Percentiles rank a stretch among this genome's conserved stretches.
phyloP scores from a whole-genome alignment of 2,329 filamentous ascomycete genomes.

The Diplocarpon rosae region DNA sequence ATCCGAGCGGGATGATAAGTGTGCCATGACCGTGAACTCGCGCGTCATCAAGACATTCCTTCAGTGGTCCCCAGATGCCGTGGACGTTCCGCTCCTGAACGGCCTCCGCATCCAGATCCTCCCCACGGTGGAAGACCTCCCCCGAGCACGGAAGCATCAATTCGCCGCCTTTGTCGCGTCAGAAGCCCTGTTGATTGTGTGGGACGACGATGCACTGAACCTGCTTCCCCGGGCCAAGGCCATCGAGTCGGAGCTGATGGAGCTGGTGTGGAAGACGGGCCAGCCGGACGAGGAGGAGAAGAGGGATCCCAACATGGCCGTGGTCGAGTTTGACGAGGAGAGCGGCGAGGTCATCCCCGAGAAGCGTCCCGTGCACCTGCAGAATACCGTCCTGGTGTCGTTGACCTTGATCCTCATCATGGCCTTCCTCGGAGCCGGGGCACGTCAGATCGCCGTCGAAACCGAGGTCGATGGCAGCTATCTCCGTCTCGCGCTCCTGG shows the following conservation, averaged over 20 bases:
- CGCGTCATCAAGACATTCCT: slow-evolving; percentile 70
- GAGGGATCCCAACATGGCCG: slow-evolving; percentile 34
- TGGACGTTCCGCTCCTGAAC: slow-evolving; percentile 66
- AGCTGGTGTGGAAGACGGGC: slow-evolving; percentile 59
- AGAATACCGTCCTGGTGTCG: slow-evolving; percentile 58
- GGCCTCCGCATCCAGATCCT: slow-evolving; percentile 68
- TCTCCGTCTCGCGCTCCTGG: slow-evolving; percentile 45
- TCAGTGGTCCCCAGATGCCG: slow-evolving; percentile 59
- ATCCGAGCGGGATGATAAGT: slow-evolving; percentile 41
- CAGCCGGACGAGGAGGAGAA: slow-evolving; percentile 45
- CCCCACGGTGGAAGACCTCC: slow-evolving; percentile 58
- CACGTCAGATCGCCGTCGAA: slow-evolving; percentile 58
- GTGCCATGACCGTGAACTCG: slow-evolving; percentile 72
- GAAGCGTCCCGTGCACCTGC: slow-evolving; percentile 53
- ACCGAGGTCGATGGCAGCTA: slow-evolving; percentile 53
- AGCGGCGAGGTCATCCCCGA: slow-evolving; percentile 56
- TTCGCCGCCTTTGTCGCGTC: slow-evolving; percentile 69
- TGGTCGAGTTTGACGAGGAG: slow-evolving; percentile 58
- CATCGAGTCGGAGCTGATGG: slow-evolving; percentile 69
- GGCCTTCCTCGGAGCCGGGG: slow-evolving; percentile 57
- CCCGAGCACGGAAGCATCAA: slow-evolving; percentile 64
- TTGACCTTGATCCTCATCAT: slow-evolving; percentile 56
- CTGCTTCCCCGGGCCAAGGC: slow-evolving; percentile 57
- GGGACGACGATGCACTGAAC: slow-evolving; percentile 70
- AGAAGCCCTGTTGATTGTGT: slow-evolving; percentile 62